These are phyloP conservation scores for Claviceps sorghi DNA, from an alignment of 2,329 filamentous ascomycete genomes.

Conservation along the genomic window DNA sequence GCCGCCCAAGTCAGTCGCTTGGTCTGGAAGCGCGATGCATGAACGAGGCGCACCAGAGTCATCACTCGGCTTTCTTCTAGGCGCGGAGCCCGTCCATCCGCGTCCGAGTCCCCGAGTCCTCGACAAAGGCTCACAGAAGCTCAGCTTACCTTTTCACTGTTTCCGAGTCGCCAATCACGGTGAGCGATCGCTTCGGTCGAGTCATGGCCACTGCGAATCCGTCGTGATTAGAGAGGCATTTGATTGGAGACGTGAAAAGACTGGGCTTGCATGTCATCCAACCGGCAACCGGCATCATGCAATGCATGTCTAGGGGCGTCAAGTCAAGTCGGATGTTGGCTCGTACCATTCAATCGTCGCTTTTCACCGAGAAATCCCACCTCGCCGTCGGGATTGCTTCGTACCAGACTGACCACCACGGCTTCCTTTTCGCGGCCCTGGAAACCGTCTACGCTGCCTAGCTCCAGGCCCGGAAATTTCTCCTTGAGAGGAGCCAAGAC, in stretches of 20 bases:
- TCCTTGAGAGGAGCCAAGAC: slow-evolving; percentile 70
- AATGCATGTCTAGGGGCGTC: background rate
- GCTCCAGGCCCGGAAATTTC: slow-evolving; percentile 66
- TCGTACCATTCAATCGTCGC: slow-evolving; percentile 74
- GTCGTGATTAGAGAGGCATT: background rate
- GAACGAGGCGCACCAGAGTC: background rate
- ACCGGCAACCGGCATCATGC: background rate
- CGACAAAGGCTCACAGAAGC: too few species aligned
- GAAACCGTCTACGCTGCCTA: slow-evolving; percentile 96
- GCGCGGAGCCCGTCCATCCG: too few species aligned
- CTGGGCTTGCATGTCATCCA: background rate
- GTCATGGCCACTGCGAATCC: slow-evolving; percentile 82
- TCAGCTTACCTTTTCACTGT: slow-evolving; percentile 69
- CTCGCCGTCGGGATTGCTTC: slow-evolving; percentile 74
- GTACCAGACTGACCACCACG: slow-evolving; percentile 81
- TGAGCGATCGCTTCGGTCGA: slow-evolving; percentile 76
- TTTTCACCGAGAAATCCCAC: slow-evolving; percentile 91
- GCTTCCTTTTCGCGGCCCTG: slow-evolving; percentile 96
- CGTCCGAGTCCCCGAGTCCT: too few species aligned
- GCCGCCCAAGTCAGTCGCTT: background rate
- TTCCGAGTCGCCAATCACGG: slow-evolving; percentile 85
- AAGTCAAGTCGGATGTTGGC: background rate
- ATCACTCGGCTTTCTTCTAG: background rate
- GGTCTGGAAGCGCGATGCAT: background rate
- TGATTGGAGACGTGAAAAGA: background rate